These are phyloP conservation scores for Clitopilus passeckerianus DNA, from an alignment of 768 basidiomycete species.

Conservation along the genomic window DNA sequence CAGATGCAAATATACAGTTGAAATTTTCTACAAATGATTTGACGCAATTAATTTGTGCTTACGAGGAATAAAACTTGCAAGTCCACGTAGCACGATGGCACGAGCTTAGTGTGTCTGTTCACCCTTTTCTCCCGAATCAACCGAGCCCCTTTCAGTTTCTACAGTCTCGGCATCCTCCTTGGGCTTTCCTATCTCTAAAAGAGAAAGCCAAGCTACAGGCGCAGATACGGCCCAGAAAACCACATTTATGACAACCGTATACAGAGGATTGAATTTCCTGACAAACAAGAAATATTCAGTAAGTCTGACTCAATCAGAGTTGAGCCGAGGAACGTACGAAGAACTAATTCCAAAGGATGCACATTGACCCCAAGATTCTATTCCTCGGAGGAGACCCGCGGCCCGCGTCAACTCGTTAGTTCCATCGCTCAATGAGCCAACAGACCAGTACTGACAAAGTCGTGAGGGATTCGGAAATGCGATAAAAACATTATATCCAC, in stretches of 20 bases:
- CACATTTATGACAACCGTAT: constrained; percentile 9
- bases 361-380: constrained; percentile 14
- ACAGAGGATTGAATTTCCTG: constrained; percentile 11
- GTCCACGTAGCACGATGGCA: no score
- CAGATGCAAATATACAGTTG: no score
- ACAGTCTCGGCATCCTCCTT: not conserved
- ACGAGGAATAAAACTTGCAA: no score
- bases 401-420: constrained; percentile 12
- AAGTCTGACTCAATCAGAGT: not conserved
- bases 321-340: constrained; percentile 8
- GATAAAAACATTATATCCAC: not conserved
- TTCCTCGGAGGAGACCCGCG: constrained; percentile 11
- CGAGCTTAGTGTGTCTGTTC: not conserved
- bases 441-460: constrained; percentile 12
- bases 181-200: constrained; percentile 4
- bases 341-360: constrained; percentile 13
- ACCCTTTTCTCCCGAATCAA: not conserved
- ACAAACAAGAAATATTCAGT: not conserved
- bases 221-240: constrained; percentile 10
- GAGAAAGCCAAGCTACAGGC: constrained; percentile 8
- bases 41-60: no score
- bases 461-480: no score
- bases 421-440: constrained; percentile 12
- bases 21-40: no score
- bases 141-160: not conserved